A percentile compares a stretch with the other conserved stretches of the same genome.
Conservation (phyloP, 1,284 basidiomycete species). For the Sporisorium reilianum region DNA sequence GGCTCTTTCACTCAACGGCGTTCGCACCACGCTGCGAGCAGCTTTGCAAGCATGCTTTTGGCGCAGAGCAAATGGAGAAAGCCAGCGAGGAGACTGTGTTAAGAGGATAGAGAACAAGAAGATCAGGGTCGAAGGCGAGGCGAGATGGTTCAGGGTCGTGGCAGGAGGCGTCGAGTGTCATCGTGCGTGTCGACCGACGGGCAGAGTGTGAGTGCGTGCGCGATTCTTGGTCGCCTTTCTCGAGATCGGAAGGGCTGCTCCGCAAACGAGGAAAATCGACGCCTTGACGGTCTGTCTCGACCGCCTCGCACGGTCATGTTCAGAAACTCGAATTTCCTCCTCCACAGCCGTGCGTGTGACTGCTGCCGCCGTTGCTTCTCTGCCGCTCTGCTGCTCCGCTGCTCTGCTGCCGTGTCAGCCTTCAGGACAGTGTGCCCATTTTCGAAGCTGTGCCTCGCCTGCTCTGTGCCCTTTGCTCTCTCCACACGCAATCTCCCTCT, state of each 20-base stretch:
- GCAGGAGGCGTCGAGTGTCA: conserved; percentile 16
- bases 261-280: too few relatives aligned
- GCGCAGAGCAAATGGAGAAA: not conserved
- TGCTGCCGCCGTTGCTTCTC: not conserved
- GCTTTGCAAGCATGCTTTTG: too few relatives aligned
- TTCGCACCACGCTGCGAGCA: too few relatives aligned
- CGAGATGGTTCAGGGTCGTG: too few relatives aligned
- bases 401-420: not conserved
- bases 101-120: too few relatives aligned
- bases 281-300: too few relatives aligned
- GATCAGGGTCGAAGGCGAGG: not conserved
- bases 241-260: conserved; percentile 6
- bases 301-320: not conserved
- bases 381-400: not conserved
- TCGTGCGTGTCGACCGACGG: conserved; percentile 13
- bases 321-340: not conserved
- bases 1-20: not conserved
- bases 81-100: not conserved
- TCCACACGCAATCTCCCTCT: not conserved
- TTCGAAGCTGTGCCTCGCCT: conserved; percentile 2
- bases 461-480: not conserved
- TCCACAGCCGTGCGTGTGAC: conserved; percentile 1
- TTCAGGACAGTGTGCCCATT: too few relatives aligned
- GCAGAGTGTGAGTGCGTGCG: not conserved
- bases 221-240: not conserved